phyloP scores from a whole-genome alignment of 768 basidiomycete genomes.

The Tylopilus rubrobrunneus region DNA sequence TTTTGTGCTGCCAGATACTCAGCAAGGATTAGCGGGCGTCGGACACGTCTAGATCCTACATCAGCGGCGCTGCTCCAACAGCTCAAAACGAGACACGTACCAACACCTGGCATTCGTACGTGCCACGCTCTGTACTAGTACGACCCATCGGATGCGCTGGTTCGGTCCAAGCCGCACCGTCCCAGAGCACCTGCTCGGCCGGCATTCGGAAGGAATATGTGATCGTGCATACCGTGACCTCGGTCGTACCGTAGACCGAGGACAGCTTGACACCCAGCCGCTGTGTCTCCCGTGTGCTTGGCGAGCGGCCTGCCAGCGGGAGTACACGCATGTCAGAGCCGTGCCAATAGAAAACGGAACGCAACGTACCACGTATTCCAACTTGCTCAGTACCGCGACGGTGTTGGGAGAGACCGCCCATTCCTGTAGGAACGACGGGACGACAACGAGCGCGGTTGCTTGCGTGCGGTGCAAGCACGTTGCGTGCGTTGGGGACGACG shows the following conservation, averaged over 20 bases:
- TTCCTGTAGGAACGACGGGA: slow-evolving; percentile 25
- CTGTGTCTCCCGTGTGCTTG: slow-evolving; percentile 31
- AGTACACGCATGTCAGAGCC: too few species aligned
- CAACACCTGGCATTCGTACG: slow-evolving; percentile 37
- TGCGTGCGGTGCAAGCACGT: slow-evolving; percentile 17
- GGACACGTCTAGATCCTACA: background rate
- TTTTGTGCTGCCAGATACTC: slow-evolving; percentile 64
- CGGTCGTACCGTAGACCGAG: slow-evolving; percentile 38
- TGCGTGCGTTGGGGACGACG: slow-evolving; percentile 19
- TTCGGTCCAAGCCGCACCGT: slow-evolving; percentile 25
- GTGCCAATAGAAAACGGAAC: too few species aligned
- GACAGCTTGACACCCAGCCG: slow-evolving; percentile 32
- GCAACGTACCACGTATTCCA: slow-evolving; percentile 20
- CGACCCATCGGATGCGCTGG: slow-evolving; percentile 30
- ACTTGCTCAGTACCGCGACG: slow-evolving; percentile 13
- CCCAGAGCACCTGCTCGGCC: slow-evolving; percentile 31
- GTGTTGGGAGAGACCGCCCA: slow-evolving; percentile 18
- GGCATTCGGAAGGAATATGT: slow-evolving; percentile 7
- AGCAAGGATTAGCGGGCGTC: slow-evolving; percentile 50
- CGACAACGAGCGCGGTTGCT: slow-evolving; percentile 10
- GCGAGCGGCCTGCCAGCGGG: slow-evolving; percentile 35
- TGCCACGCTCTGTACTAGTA: slow-evolving; percentile 34
- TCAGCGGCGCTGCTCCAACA: too few species aligned
- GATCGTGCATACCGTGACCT: slow-evolving; percentile 24
- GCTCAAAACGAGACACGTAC: slow-evolving; percentile 16